A percentile compares a stretch with the other conserved stretches of the same genome.
Conservation (phyloP, 2,329 filamentous ascomycete genomes). For the Claviceps spartinae region DNA sequence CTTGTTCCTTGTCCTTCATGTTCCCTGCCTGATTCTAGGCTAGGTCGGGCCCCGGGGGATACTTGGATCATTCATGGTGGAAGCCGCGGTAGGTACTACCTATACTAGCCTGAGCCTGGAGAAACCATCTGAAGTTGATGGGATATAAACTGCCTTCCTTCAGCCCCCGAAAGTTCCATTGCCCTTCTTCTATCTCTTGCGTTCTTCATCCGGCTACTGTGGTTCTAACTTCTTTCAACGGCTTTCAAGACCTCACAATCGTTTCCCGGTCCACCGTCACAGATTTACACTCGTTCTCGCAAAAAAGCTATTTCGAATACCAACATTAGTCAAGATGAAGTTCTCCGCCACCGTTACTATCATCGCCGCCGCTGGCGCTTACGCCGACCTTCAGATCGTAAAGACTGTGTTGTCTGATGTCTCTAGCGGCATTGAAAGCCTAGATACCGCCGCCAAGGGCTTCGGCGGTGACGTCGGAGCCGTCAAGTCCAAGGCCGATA, state of each 20-base stretch:
- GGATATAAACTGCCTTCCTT: constrained; percentile 4
- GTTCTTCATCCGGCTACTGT: constrained; percentile 1
- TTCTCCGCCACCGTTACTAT: constrained; percentile 7
- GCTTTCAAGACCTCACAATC: neutral
- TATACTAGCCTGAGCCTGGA: neutral
- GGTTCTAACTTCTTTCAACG: neutral
- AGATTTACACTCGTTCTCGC: constrained; percentile 7
- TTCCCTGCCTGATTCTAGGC: neutral
- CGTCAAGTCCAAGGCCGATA: constrained; percentile 11
- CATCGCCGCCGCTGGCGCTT: constrained; percentile 7
- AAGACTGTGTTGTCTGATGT: constrained; percentile 6
- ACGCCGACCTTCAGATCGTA: constrained; percentile 8
- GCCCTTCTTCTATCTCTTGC: neutral
- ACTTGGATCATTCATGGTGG: neutral
- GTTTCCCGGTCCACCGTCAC: constrained; percentile 1
- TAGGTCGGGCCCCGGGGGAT: neutral
- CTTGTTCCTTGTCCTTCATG: neutral
- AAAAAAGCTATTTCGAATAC: neutral
- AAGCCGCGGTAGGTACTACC: neutral
- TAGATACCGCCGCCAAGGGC: constrained; percentile 12
- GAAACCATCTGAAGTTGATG: neutral
- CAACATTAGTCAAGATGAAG: constrained; percentile 8
- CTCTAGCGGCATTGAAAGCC: constrained; percentile 7
- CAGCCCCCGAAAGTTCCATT: neutral
- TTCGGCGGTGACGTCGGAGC: constrained; percentile 12